Base-by-base conservation (phyloP, 2,329 filamentous ascomycete genomes). In the Pseudogymnoascus sp. region DNA sequence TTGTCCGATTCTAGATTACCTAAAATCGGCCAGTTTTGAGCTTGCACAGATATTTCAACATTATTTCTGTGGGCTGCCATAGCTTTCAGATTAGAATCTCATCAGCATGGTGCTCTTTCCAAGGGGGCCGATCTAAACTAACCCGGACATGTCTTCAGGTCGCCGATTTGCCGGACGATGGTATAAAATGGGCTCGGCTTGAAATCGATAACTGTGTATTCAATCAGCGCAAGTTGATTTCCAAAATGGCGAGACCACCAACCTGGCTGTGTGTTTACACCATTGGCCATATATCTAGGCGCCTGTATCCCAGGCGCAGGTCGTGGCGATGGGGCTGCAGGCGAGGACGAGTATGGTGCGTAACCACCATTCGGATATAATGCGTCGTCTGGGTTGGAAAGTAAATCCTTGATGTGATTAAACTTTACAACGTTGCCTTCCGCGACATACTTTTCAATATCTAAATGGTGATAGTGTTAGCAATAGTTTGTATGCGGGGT, bases 121-220 rank as follows among this genome's bases (percentile, higher is more conserved):
- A 50, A 29, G 44, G 44, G 44, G 24, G 6, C 14, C 44, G 56
- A 50, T 8, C 56, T 59, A 47, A 63, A 74, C 84, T 72, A 80
- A 93, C 93, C 82, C 74, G 93, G 90, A 67, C 92, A 90, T 63
- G 85, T 82, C 44, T 85, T 81, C 16, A 87, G 78, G 6, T 81
- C 77, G 4, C 90, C 85, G 5, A 97, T 75, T 29, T 85, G 81
- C 62, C 85, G 79, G 53, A 86, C 73, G 33, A 93, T 80, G 10
- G 84, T 83, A 72, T 93, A 97, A 74, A 97, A 99, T 0, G 95
- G 93, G 70, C 91, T 96, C 3, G 85, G 75, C 71, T 90, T 93
- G 77, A 89, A 89, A 59, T 75, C 76, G 59, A 84, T 74, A 33
- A 56, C 50, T 56, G 44, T 50, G 24, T 6, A 50, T 29, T 29